Evolutionary conservation across 2,329 filamentous ascomycete species (phyloP).

Genomic region (Neofusicoccum ribis): DNA sequence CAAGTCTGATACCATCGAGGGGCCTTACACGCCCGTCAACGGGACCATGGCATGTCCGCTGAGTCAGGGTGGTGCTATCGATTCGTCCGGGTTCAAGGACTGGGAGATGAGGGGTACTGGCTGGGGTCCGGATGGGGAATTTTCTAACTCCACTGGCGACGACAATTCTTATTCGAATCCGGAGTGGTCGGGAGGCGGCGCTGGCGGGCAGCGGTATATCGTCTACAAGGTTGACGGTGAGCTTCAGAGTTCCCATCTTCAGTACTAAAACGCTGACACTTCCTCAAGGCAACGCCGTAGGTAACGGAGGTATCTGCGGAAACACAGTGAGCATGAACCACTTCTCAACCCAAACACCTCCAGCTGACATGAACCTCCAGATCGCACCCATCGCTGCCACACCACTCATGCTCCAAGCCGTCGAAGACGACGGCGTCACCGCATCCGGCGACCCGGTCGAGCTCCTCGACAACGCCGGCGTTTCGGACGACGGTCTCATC

Average conservation of each 20-base stretch:
- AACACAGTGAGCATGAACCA: not conserved
- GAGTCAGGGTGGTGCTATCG: slow-evolving; percentile 59
- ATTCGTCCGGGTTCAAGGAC: slow-evolving; percentile 56
- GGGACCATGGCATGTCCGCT: slow-evolving; percentile 53
- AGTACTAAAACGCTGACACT: not conserved
- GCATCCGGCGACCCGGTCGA: slow-evolving; percentile 50
- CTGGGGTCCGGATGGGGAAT: not conserved
- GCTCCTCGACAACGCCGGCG: slow-evolving; percentile 48
- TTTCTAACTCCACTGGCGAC: slow-evolving; percentile 45
- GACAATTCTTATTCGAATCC: slow-evolving; percentile 40
- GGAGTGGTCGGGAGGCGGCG: slow-evolving; percentile 8
- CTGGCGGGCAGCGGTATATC: slow-evolving; percentile 47
- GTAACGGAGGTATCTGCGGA: slow-evolving; percentile 17
- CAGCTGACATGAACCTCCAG: not conserved
- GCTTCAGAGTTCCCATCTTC: not conserved
- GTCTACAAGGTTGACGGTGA: slow-evolving; percentile 65
- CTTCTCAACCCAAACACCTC: not conserved
- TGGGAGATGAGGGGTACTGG: slow-evolving; percentile 15
- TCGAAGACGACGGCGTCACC: slow-evolving; percentile 54
- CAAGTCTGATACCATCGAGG: slow-evolving; percentile 48
- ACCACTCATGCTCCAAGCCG: slow-evolving; percentile 59
- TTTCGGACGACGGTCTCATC: slow-evolving; percentile 53
- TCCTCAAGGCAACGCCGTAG: slow-evolving; percentile 10
- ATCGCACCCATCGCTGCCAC: slow-evolving; percentile 46
- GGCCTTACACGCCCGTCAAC: slow-evolving; percentile 54